A percentile compares a stretch with the other conserved stretches of the same genome.
Evolutionary conservation across 2,329 filamentous ascomycete genomes (phyloP).

Genomic region (Talaromyces sp.): DNA sequence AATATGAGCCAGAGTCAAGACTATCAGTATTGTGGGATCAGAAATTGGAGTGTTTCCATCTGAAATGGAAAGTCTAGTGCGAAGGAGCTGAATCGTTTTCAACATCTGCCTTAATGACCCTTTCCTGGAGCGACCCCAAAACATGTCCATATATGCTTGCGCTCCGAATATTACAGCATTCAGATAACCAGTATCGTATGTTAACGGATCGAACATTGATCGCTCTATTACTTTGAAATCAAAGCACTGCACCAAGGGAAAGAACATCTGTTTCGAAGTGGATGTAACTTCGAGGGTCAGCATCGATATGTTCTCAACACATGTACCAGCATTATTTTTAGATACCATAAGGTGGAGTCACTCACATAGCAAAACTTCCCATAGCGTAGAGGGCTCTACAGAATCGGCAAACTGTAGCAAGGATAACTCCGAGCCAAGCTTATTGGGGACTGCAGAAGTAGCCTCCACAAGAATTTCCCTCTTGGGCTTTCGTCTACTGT

Average conservation of each 20-base stretch:
- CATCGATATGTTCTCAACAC: background rate
- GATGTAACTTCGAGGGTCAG: background rate
- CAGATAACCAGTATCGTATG: background rate
- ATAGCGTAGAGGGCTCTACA: constrained; percentile 2
- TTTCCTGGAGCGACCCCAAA: background rate
- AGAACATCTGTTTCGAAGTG: background rate
- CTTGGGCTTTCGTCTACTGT: background rate
- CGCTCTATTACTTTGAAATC: background rate
- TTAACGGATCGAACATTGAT: background rate
- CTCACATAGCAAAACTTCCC: background rate
- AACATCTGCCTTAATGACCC: background rate
- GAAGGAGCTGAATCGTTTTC: background rate
- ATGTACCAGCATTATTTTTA: background rate
- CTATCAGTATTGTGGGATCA: background rate
- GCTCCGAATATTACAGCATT: background rate
- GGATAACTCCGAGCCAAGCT: constrained; percentile 1
- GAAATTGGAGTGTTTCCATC: background rate
- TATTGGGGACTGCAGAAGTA: background rate
- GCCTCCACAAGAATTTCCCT: background rate
- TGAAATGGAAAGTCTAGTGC: background rate
- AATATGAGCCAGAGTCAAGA: background rate
- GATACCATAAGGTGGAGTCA: background rate
- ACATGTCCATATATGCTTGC: background rate
- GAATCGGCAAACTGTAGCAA: constrained; percentile 1
- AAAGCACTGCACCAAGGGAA: background rate